Conservation (phyloP, 2,329 filamentous ascomycete species). For the Cladophialophora psammophila region DNA sequence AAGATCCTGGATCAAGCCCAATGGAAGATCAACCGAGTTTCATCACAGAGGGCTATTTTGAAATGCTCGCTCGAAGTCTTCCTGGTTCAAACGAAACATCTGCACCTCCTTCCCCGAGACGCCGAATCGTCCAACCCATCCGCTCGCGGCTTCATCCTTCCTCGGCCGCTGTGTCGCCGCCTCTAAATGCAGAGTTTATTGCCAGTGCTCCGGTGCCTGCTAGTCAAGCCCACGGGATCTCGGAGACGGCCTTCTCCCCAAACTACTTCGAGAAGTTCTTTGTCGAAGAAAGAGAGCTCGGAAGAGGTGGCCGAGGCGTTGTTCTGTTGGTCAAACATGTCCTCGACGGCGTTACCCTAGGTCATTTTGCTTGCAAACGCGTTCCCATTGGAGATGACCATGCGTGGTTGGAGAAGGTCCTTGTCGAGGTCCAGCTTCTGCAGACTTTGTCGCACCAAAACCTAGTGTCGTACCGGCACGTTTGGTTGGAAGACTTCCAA, state of each 20-base stretch:
- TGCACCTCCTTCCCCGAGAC: slow-evolving; percentile 58
- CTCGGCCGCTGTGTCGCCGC: slow-evolving; percentile 45
- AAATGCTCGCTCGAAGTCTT: slow-evolving; percentile 76
- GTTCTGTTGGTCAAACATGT: slow-evolving; percentile 93
- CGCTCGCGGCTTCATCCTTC: slow-evolving; percentile 46
- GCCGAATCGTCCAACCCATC: slow-evolving; percentile 56
- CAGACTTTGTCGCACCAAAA: slow-evolving; percentile 94
- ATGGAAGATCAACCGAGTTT: slow-evolving; percentile 65
- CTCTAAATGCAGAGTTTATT: slow-evolving; percentile 60
- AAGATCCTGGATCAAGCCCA: slow-evolving; percentile 44
- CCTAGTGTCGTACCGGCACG: slow-evolving; percentile 93
- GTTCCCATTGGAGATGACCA: slow-evolving; percentile 96
- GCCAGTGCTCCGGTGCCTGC: slow-evolving; percentile 53
- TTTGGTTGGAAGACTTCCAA: slow-evolving; percentile 91
- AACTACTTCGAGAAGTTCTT: slow-evolving; percentile 95
- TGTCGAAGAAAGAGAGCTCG: slow-evolving; percentile 83
- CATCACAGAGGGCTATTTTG: slow-evolving; percentile 92
- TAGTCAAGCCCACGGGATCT: slow-evolving; percentile 70
- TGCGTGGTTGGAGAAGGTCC: slow-evolving; percentile 90
- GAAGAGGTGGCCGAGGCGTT: slow-evolving; percentile 90
- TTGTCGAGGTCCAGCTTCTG: slow-evolving; percentile 90
- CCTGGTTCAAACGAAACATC: slow-evolving; percentile 59
- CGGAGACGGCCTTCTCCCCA: slow-evolving; percentile 84
- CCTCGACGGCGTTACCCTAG: slow-evolving; percentile 85
- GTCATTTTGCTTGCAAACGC: slow-evolving; percentile 94